Evolutionary conservation across 2,329 filamentous ascomycete genomes (phyloP).

Genomic region (Pyrenochaeta sp.): DNA sequence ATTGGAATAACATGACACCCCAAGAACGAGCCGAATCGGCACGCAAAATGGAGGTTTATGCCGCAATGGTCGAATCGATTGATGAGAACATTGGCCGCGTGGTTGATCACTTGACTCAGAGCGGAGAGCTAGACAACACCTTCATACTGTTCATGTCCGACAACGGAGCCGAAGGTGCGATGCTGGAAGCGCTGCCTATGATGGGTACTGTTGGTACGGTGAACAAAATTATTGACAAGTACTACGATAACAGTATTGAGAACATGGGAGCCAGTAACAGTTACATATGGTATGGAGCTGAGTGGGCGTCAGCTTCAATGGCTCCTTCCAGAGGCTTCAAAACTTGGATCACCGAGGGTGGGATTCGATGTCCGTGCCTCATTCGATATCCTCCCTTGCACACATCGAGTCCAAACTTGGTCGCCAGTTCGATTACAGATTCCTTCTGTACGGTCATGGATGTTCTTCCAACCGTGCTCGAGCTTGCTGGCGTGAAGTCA

Average conservation of each 20-base stretch:
- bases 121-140: constrained; percentile 47
- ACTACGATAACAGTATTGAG: constrained; percentile 50
- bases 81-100: constrained; percentile 46
- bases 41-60: constrained; percentile 48
- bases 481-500: constrained; percentile 43
- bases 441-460: constrained; percentile 51
- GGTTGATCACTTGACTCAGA: constrained; percentile 37
- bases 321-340: constrained; percentile 32
- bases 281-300: constrained; percentile 50
- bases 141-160: constrained; percentile 51
- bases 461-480: constrained; percentile 47
- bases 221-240: constrained; percentile 40
- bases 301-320: constrained; percentile 40
- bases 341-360: constrained; percentile 32
- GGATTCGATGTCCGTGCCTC: constrained; percentile 50
- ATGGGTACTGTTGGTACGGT: constrained; percentile 40
- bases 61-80: constrained; percentile 48
- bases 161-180: constrained; percentile 49
- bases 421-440: constrained; percentile 31
- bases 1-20: constrained; percentile 2
- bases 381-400: constrained; percentile 33
- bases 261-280: constrained; percentile 46
- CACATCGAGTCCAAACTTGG: neutral
- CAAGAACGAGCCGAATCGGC: constrained; percentile 34
- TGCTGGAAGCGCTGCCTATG: constrained; percentile 40